Evolutionary conservation across 441 rosid genomes (phyloP).

Genomic region (Erodium moschatum): DNA sequence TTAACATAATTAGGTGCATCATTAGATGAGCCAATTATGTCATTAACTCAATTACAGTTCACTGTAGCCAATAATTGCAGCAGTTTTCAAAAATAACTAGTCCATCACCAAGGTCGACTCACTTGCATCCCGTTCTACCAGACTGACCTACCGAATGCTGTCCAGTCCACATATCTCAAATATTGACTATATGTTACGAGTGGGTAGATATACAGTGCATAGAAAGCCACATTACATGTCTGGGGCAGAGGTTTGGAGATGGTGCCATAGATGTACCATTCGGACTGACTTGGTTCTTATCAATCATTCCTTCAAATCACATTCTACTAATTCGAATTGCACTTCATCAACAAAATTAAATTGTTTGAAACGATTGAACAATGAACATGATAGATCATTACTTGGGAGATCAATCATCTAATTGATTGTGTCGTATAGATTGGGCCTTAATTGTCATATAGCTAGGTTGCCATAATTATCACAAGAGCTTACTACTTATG

Average conservation of each 20-base stretch:
- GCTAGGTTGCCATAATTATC: neutral
- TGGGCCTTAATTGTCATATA: neutral
- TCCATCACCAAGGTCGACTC: neutral
- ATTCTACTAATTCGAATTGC: neutral
- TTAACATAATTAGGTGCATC: slow-evolving; percentile 18
- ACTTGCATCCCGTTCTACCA: neutral
- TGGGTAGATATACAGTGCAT: neutral
- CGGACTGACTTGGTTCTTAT: too few species aligned
- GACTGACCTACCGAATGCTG: neutral
- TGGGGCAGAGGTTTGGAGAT: neutral
- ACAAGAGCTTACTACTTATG: too few species aligned
- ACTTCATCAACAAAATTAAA: slow-evolving; percentile 1
- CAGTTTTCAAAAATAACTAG: neutral
- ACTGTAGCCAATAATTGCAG: neutral
- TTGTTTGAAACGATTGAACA: neutral
- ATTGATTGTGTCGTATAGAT: neutral
- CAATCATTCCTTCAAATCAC: too few species aligned
- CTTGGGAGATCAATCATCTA: neutral
- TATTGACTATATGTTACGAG: neutral
- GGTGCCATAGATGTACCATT: neutral
- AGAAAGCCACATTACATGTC: neutral
- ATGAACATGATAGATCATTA: neutral
- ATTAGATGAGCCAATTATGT: slow-evolving; percentile 1
- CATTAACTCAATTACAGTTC: slow-evolving; percentile 10
- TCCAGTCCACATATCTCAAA: neutral